Evolutionary conservation across 192 early-diverging fungal genomes (phyloP).

Genomic region (Coemansia sp.): DNA sequence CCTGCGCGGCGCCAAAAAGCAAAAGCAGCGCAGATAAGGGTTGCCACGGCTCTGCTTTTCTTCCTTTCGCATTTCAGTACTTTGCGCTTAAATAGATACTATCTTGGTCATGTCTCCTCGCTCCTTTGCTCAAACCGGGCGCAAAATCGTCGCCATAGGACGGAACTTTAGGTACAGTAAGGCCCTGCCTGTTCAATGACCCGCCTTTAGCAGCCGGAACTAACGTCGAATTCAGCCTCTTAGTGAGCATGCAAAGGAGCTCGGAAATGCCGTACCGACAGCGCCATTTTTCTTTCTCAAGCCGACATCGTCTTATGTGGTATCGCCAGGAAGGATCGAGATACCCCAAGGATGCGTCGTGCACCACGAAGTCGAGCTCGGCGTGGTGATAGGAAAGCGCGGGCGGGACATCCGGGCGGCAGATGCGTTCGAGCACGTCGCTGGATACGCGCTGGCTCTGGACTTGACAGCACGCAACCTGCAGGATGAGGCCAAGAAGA

Average conservation of each 20-base stretch:
- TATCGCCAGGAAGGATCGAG: conserved; percentile 69
- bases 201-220: not conserved
- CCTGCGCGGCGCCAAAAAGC: conserved; percentile 5
- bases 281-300: conserved; percentile 93
- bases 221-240: not conserved
- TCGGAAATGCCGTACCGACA: conserved; percentile 87
- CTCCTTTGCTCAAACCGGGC: conserved; percentile 55
- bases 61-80: not conserved
- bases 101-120: conserved; percentile 19
- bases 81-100: not conserved
- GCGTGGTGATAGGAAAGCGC: conserved; percentile 80
- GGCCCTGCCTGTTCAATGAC: not conserved
- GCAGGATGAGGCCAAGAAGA: conserved; percentile 80
- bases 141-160: conserved; percentile 93
- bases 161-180: conserved; percentile 74
- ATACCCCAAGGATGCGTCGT: conserved; percentile 74
- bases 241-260: conserved; percentile 91
- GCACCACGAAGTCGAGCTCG: conserved; percentile 94
- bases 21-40: conserved; percentile 1
- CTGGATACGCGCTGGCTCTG: conserved; percentile 80
- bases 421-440: conserved; percentile 65
- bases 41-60: not conserved
- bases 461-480: conserved; percentile 92
- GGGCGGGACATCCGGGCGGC: conserved; percentile 69
- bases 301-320: conserved; percentile 79